A percentile compares a stretch with the other conserved stretches of the same genome.
Conservation (phyloP, 148 eudicot species). For the Vaccinium darrowii region DNA sequence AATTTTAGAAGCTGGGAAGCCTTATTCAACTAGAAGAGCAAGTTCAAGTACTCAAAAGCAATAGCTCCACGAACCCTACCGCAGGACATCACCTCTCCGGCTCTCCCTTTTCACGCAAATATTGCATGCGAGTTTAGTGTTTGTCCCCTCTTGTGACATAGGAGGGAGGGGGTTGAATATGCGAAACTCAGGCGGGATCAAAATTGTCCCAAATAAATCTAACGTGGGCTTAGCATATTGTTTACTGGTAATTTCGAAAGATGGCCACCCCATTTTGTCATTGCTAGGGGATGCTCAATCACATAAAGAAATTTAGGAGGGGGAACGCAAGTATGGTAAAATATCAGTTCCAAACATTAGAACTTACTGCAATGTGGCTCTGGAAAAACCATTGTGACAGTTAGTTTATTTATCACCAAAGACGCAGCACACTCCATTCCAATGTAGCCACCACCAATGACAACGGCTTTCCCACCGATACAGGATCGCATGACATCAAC, state of each 20-base stretch:
- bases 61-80: background rate
- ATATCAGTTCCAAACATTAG: background rate
- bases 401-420: conserved; percentile 87
- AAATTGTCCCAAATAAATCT: background rate
- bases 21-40: background rate
- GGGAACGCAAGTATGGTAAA: background rate
- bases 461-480: conserved; percentile 83
- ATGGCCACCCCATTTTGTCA: background rate
- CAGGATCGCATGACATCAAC: conserved; percentile 65
- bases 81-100: background rate
- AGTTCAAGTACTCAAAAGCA: background rate
- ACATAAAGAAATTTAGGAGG: conserved; percentile 7
- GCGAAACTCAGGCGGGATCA: background rate
- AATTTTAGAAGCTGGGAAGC: background rate
- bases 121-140: background rate
- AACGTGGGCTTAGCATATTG: background rate
- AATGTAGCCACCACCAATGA: conserved; percentile 96
- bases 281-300: background rate
- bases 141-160: background rate
- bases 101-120: background rate
- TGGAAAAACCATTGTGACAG: conserved; percentile 96
- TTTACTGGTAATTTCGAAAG: background rate
- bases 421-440: conserved; percentile 99
- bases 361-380: conserved; percentile 90
- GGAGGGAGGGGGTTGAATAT: background rate